Evolutionary conservation across 345 rosid species (phyloP), one percentile per base, ranked within the genome.

Genomic region (Boechera divaricarpa): DNA sequence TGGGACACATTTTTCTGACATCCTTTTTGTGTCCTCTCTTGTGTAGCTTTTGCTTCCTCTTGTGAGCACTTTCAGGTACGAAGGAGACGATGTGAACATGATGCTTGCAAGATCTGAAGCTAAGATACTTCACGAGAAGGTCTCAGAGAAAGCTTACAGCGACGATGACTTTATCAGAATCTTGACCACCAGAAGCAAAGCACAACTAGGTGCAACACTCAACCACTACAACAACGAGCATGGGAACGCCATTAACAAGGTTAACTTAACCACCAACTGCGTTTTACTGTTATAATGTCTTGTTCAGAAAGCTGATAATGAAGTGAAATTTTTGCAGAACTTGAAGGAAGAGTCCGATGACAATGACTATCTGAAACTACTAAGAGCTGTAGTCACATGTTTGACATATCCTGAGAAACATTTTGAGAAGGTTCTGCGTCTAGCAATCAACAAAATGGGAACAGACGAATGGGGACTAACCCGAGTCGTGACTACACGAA

Each of bases 121-220:
- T 45, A 91, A 94, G 91, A 77, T 87, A 60, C 94, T 94, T 53
- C 90, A 83, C 62, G 95, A 91, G 81, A 90, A 90, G 81, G 82
- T 94, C 75, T 79, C 89, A 0, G 90, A 85, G 55, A 90, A 94
- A 81, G 86, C 85, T 59, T 90, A 88, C 71, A 72, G 33, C 76
- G 90, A 94, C 33, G 98, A 94, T 41, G 98, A 94, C 69, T 65
- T 94, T 78, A 88, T 90, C 74, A 83, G 98, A 84, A 90, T 94
- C 74, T 71, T 94, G 72, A 72, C 91, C 1, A 90, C 97, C 32
- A 86, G 98, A 78, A 92, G 97, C 64, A 94, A 91, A 81, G 89
- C 95, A 52, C 97, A 94, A 77, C 83, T 91, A 1, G 83, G 83
- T 38, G 98, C 97, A 18, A 87, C 97, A 0, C 87, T 94, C 42